Conservation (phyloP, 164 flowering plant genomes). For the Macadamia integrifolia region DNA sequence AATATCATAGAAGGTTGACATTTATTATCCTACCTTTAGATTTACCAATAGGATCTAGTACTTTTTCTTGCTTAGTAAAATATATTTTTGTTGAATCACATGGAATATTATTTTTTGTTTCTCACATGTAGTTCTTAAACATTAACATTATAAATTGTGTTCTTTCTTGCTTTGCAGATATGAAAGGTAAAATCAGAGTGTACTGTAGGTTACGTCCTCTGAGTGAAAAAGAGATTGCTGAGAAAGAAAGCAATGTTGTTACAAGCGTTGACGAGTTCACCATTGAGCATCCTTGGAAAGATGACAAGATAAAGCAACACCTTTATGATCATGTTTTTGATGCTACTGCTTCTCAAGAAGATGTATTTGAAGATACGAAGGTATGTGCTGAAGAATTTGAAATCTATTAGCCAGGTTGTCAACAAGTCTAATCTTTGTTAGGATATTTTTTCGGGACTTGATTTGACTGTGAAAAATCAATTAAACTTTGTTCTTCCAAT, state of each 20-base stretch:
- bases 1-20: conserved; percentile 85
- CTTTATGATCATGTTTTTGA: conserved; percentile 88
- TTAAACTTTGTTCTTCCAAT: too few species aligned
- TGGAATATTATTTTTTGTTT: neutral
- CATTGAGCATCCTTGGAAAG: conserved; percentile 91
- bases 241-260: conserved; percentile 50
- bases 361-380: conserved; percentile 91
- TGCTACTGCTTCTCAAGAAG: conserved; percentile 73
- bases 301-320: conserved; percentile 79
- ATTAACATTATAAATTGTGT: neutral
- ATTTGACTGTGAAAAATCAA: too few species aligned
- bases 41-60: neutral
- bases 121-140: neutral
- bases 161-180: conserved; percentile 41
- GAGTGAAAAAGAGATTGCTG: conserved; percentile 62
- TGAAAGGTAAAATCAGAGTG: conserved; percentile 97
- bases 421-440: too few species aligned
- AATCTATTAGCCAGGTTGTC: neutral
- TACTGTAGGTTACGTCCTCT: conserved; percentile 87
- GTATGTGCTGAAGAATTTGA: conserved; percentile 27
- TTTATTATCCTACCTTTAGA: neutral
- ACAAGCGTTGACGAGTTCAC: conserved; percentile 76
- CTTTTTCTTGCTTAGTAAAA: neutral
- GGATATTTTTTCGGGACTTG: too few species aligned
- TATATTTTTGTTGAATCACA: neutral